These are phyloP conservation scores for Lagenidium giganteum DNA, from an alignment of 352 stramenopile species.

Conservation along the genomic window DNA sequence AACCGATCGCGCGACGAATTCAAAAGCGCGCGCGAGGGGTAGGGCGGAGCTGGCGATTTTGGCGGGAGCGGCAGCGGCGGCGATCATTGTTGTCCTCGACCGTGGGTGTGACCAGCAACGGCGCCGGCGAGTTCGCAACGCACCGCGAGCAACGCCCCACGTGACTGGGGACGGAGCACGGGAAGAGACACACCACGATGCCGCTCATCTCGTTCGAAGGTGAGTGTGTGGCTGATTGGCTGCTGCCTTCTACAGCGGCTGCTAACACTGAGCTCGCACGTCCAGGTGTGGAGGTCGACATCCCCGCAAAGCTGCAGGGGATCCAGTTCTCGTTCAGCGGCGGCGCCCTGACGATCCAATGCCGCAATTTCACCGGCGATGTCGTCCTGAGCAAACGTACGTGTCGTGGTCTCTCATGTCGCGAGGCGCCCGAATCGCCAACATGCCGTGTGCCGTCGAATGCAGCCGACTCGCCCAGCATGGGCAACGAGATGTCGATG, in stretches of 20 bases:
- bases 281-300: conserved; percentile 65
- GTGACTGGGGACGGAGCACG: no score
- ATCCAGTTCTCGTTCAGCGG: conserved; percentile 62
- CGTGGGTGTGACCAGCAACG: no score
- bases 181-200: no score
- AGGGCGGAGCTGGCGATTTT: no score
- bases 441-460: no score
- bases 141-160: no score
- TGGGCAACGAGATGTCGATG: no score
- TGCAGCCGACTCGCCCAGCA: no score
- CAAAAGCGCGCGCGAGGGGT: no score
- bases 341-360: conserved; percentile 63
- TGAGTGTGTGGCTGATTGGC: conserved; percentile 7
- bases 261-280: not conserved
- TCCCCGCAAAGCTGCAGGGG: conserved; percentile 47
- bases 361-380: conserved; percentile 62
- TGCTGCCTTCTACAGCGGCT: not conserved
- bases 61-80: not conserved
- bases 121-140: no score
- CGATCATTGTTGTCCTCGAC: not conserved
- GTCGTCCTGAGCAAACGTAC: conserved; percentile 59
- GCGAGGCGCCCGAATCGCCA: no score
- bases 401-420: not conserved
- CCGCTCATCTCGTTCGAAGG: conserved; percentile 72
- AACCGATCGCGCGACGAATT: no score